Evolutionary conservation across 2,329 filamentous ascomycete species (phyloP).

Genomic region (Tricladium varicosporioides): DNA sequence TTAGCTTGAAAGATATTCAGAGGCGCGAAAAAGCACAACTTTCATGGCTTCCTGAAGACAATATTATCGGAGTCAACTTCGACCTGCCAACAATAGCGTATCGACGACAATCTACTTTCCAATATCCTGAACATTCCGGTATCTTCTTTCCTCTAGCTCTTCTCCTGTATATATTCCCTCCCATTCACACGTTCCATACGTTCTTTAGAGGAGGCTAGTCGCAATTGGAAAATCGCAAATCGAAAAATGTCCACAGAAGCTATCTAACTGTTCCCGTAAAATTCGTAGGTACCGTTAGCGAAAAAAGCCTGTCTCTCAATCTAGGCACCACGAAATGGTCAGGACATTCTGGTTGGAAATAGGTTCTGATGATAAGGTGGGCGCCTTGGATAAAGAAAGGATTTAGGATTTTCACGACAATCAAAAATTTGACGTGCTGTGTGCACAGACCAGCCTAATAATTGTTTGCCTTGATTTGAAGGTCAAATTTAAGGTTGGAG

Average conservation of each 20-base stretch:
- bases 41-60: too few species aligned
- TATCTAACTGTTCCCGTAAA: slow-evolving; percentile 96
- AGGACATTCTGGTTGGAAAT: slow-evolving; percentile 69
- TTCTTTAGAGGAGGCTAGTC: too few species aligned
- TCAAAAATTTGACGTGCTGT: slow-evolving; percentile 18
- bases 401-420: slow-evolving; percentile 4
- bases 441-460: background rate
- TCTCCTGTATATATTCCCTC: too few species aligned
- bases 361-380: slow-evolving; percentile 93
- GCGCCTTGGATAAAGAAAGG: slow-evolving; percentile 58
- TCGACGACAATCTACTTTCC: too few species aligned
- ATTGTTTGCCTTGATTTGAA: too few species aligned
- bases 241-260: slow-evolving; percentile 76
- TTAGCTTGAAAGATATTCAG: too few species aligned
- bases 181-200: too few species aligned
- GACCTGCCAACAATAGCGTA: too few species aligned
- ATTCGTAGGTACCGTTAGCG: slow-evolving; percentile 90
- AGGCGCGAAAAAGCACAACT: too few species aligned
- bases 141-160: too few species aligned
- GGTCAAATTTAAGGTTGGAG: background rate
- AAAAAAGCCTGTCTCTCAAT: slow-evolving; percentile 86
- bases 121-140: too few species aligned
- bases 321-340: slow-evolving; percentile 94
- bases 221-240: background rate
- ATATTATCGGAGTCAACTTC: too few species aligned